phyloP scores from a whole-genome alignment of 2,329 filamentous ascomycete genomes.

The Thermothelomyces thermophilus region DNA sequence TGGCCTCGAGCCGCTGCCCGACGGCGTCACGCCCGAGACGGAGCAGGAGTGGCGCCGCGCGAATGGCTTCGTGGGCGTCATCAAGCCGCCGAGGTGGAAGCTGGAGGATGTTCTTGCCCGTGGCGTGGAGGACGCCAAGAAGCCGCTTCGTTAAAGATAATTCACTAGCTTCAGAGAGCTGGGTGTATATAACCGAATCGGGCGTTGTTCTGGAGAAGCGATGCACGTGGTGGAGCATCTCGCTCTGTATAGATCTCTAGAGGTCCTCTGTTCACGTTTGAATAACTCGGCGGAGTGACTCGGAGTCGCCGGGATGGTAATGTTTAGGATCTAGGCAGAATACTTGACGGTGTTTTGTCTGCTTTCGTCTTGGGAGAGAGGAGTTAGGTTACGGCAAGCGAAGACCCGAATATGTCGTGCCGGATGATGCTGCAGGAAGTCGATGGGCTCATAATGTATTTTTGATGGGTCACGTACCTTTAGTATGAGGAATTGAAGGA shows the following conservation, averaged over 20 bases:
- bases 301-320: slow-evolving; percentile 3
- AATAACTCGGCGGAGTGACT: background rate
- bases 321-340: slow-evolving; percentile 10
- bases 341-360: background rate
- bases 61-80: slow-evolving; percentile 62
- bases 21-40: slow-evolving; percentile 63
- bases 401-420: background rate
- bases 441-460: slow-evolving; percentile 8
- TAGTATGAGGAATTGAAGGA: background rate
- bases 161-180: background rate
- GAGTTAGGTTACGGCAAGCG: background rate
- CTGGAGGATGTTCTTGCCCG: slow-evolving; percentile 73
- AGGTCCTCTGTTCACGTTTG: background rate
- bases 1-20: slow-evolving; percentile 69
- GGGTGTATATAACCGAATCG: slow-evolving; percentile 4
- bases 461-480: background rate
- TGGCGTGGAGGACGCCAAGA: slow-evolving; percentile 29
- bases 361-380: background rate
- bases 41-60: slow-evolving; percentile 61
- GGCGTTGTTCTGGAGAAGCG: background rate
- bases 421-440: background rate
- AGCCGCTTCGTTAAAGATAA: slow-evolving; percentile 25
- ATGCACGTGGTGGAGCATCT: background rate
- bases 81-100: slow-evolving; percentile 72
- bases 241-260: background rate